These are phyloP conservation scores for Suillus clintonianus DNA, from an alignment of 768 basidiomycete species.

Conservation along the genomic window DNA sequence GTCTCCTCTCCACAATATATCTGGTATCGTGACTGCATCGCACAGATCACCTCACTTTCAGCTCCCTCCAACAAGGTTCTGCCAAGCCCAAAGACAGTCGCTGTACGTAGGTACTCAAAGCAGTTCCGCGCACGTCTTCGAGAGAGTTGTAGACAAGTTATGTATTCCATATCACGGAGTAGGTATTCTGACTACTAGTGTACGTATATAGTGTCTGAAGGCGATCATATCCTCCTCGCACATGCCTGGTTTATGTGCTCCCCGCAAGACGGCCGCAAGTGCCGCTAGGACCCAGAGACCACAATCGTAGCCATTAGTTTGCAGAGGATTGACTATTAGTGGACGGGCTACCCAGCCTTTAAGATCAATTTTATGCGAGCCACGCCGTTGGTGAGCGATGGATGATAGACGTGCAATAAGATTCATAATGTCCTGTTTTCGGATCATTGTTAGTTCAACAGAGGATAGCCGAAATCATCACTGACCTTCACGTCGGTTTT, in stretches of 20 bases:
- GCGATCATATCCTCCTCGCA: constrained; percentile 12
- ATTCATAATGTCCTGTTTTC: not conserved
- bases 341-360: not conserved
- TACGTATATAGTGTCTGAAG: constrained; percentile 7
- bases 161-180: not conserved
- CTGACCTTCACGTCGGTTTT: not conserved
- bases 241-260: constrained; percentile 10
- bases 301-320: constrained; percentile 21
- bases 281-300: constrained; percentile 25
- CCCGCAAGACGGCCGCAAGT: constrained; percentile 18
- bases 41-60: no score
- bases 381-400: not conserved
- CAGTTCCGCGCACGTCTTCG: no score
- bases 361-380: not conserved
- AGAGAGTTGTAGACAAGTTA: not conserved
- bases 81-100: no score
- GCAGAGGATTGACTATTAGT: not conserved
- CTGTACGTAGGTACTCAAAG: no score
- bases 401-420: not conserved
- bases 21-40: no score
- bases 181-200: constrained; percentile 3
- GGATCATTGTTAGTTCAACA: not conserved
- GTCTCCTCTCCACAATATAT: no score
- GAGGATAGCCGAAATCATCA: not conserved
- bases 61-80: no score